Evolutionary conservation across 495 filamentous ascomycete genomes (phyloP).

Genomic region (Geoglossum glabrum): DNA sequence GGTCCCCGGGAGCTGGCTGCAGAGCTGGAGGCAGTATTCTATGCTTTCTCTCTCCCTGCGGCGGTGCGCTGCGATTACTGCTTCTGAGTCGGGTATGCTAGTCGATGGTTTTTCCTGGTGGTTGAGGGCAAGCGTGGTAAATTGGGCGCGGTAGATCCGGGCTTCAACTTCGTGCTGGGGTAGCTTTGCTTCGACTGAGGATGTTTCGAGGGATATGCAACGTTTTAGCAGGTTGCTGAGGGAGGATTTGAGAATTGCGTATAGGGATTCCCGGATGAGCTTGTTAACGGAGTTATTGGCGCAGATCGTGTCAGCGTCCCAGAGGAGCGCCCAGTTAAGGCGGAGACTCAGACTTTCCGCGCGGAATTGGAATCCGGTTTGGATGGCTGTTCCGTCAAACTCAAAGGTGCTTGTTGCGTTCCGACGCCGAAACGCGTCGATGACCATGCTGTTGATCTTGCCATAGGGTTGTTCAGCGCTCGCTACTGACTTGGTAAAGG

Average conservation of each 20-base stretch:
- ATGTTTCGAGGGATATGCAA: constrained; percentile 12
- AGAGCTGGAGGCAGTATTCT: constrained; percentile 6
- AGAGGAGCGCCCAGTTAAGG: constrained; percentile 33
- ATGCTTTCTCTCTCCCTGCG: constrained; percentile 6
- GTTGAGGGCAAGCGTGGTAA: constrained; percentile 16
- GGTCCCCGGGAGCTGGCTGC: too few relatives aligned
- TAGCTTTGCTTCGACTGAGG: constrained; percentile 7
- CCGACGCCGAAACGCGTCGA: constrained; percentile 23
- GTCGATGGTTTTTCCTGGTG: constrained; percentile 2
- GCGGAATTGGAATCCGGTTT: constrained; percentile 27
- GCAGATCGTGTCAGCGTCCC: constrained; percentile 28
- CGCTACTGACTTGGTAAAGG: too few relatives aligned
- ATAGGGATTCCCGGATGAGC: background rate
- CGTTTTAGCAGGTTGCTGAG: constrained; percentile 8
- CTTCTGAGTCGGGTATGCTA: background rate
- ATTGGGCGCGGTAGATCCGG: constrained; percentile 17
- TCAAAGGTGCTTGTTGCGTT: constrained; percentile 18
- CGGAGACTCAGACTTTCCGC: constrained; percentile 30
- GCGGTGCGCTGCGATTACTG: background rate
- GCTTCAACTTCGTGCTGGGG: constrained; percentile 14
- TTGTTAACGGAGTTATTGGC: constrained; percentile 1
- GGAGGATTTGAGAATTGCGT: constrained; percentile 8
- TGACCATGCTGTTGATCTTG: constrained; percentile 31
- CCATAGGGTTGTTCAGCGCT: constrained; percentile 44
- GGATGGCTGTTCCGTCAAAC: constrained; percentile 23